Evolutionary conservation across 306 rosid genomes (phyloP).

Genomic region (Quercus suber): DNA sequence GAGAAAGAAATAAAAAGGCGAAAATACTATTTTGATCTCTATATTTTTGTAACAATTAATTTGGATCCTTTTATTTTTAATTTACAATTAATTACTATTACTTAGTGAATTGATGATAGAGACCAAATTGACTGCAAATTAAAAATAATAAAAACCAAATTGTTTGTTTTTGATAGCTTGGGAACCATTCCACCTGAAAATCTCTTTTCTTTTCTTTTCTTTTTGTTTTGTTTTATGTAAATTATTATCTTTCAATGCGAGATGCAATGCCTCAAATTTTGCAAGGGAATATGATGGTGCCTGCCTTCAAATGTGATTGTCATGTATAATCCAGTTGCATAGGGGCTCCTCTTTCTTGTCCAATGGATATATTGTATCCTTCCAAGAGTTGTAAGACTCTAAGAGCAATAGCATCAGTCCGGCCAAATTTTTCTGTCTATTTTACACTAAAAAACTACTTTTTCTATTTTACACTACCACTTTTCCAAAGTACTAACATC

Average conservation of each 20-base stretch:
- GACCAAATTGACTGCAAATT: too few species aligned
- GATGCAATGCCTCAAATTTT: slow-evolving; percentile 79
- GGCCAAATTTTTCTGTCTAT: too few species aligned
- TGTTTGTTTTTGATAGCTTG: too few species aligned
- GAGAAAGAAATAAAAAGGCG: not conserved
- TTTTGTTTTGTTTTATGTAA: not conserved
- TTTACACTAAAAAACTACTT: too few species aligned
- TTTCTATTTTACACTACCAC: too few species aligned
- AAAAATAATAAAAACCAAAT: too few species aligned
- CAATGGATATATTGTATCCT: slow-evolving; percentile 94
- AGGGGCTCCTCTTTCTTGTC: slow-evolving; percentile 78
- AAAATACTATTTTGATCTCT: not conserved
- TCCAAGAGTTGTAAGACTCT: slow-evolving; percentile 83
- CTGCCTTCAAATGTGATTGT: slow-evolving; percentile 97
- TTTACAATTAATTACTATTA: too few species aligned
- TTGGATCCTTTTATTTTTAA: too few species aligned
- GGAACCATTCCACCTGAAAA: not conserved
- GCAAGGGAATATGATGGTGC: slow-evolving; percentile 91
- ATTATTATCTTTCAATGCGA: slow-evolving; percentile 13
- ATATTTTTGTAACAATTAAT: not conserved
- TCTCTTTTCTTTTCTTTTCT: too few species aligned
- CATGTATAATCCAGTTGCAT: slow-evolving; percentile 86
- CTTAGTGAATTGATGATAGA: too few species aligned
- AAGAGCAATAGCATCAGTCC: too few species aligned
- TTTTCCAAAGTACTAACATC: too few species aligned